Evolutionary conservation across 1,284 basidiomycete species (phyloP).

Genomic region (Microbotryomycetes sp.): DNA sequence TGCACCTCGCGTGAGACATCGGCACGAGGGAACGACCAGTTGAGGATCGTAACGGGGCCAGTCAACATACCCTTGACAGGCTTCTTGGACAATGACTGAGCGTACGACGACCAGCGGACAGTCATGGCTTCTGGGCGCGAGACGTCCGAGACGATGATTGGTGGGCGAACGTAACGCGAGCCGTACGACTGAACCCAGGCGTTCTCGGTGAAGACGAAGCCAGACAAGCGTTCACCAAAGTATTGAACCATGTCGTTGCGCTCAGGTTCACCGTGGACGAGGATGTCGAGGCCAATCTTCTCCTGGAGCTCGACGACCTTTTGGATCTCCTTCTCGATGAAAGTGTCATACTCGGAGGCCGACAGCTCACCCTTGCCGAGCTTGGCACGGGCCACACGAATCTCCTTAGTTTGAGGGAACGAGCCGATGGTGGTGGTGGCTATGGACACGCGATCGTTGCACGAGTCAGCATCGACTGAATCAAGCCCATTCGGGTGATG

Average conservation of each 20-base stretch:
- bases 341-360: constrained; percentile 84
- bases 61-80: constrained; percentile 99
- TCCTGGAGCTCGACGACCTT: constrained; percentile 94
- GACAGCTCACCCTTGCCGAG: constrained; percentile 89
- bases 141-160: constrained; percentile 97
- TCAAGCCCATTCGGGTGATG: too few relatives aligned
- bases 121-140: constrained; percentile 91
- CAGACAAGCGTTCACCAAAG: constrained; percentile 94
- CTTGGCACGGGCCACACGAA: constrained; percentile 90
- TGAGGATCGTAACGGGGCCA: constrained; percentile 72
- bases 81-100: constrained; percentile 85
- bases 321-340: constrained; percentile 98
- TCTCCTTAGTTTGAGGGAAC: constrained; percentile 85
- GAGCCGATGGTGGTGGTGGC: constrained; percentile 45
- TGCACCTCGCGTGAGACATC: constrained; percentile 95
- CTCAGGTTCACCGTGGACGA: constrained; percentile 94
- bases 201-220: constrained; percentile 97
- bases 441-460: too few relatives aligned
- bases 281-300: constrained; percentile 87
- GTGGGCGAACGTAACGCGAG: constrained; percentile 95
- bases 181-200: constrained; percentile 99
- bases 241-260: constrained; percentile 55
- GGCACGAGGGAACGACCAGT: constrained; percentile 99
- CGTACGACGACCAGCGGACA: constrained; percentile 94
- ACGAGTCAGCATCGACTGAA: constrained; percentile 4